phyloP scores from a whole-genome alignment of 1,139 yeast genomes.

The Martiniozyma asiatica region DNA sequence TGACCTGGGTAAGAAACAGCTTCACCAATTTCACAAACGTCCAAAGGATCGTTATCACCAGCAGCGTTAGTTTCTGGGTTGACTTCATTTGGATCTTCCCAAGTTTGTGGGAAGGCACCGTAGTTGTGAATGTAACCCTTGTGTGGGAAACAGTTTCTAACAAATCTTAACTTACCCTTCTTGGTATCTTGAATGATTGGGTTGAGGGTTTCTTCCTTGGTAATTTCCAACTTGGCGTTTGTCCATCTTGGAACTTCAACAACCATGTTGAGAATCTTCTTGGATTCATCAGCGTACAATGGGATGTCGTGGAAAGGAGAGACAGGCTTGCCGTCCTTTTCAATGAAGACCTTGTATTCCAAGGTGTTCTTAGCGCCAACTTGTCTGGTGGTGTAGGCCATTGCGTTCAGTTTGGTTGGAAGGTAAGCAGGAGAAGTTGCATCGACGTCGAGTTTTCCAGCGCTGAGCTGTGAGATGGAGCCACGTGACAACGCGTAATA shows the following conservation, averaged over 20 bases:
- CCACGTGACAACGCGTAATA: slow-evolving; percentile 5
- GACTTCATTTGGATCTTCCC: slow-evolving; percentile 72
- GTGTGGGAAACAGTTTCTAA: slow-evolving; percentile 79
- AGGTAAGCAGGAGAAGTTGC: neutral
- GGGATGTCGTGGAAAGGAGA: slow-evolving; percentile 77
- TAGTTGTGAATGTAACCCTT: slow-evolving; percentile 88
- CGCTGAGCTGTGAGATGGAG: too few species aligned
- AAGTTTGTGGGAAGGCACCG: slow-evolving; percentile 91
- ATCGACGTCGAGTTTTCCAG: too few species aligned
- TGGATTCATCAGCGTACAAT: slow-evolving; percentile 48
- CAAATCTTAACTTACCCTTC: slow-evolving; percentile 74
- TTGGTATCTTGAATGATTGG: slow-evolving; percentile 82
- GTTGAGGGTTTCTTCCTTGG: slow-evolving; percentile 52
- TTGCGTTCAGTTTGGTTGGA: slow-evolving; percentile 18
- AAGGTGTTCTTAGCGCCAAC: slow-evolving; percentile 86
- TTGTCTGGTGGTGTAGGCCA: slow-evolving; percentile 72
- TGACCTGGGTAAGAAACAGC: slow-evolving; percentile 61
- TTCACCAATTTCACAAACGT: slow-evolving; percentile 82
- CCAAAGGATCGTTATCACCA: slow-evolving; percentile 88
- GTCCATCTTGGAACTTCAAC: slow-evolving; percentile 91
- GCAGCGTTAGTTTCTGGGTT: slow-evolving; percentile 71
- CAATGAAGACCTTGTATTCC: slow-evolving; percentile 76
- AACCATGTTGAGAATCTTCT: slow-evolving; percentile 68
- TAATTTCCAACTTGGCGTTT: slow-evolving; percentile 79
- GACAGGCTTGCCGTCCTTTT: slow-evolving; percentile 52